Evolutionary conservation across 148 eudicot species (phyloP).

Genomic region (Spergularia bocconei): DNA sequence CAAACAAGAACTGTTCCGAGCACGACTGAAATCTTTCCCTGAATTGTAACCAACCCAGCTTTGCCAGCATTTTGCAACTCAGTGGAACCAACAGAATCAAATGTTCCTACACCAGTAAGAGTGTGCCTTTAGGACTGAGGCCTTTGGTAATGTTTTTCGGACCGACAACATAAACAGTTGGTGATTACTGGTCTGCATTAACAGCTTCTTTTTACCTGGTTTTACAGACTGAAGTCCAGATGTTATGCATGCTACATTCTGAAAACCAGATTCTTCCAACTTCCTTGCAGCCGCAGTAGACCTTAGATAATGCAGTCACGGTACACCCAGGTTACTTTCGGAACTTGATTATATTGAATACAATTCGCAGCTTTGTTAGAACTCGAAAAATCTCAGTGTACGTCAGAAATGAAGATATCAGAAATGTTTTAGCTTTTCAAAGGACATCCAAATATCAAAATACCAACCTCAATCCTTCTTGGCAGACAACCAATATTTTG

Average conservation of each 20-base stretch:
- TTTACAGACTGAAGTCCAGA: conserved; percentile 90
- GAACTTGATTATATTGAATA: no score
- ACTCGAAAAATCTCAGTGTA: no score
- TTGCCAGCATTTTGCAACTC: conserved; percentile 94
- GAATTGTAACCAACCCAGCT: conserved; percentile 78
- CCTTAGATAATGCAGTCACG: conserved; percentile 39
- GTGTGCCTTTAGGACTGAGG: not conserved
- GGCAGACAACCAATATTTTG: conserved; percentile 81
- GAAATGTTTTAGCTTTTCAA: no score
- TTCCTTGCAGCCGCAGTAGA: conserved; percentile 73
- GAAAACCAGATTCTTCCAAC: conserved; percentile 77
- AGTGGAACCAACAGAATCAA: conserved; percentile 75
- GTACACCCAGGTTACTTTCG: not conserved
- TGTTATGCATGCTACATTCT: conserved; percentile 78
- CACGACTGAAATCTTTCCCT: conserved; percentile 90
- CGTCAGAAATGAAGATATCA: not conserved
- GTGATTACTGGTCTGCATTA: not conserved
- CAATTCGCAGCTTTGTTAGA: no score
- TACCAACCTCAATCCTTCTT: conserved; percentile 85
- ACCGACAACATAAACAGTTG: not conserved
- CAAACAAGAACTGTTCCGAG: conserved; percentile 90
- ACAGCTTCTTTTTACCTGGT: conserved; percentile 47
- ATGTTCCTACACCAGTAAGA: conserved; percentile 47
- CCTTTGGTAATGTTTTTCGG: not conserved
- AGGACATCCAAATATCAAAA: not conserved